Base-by-base conservation (phyloP, 345 rosid genomes). In the Eucalyptus rudis region DNA sequence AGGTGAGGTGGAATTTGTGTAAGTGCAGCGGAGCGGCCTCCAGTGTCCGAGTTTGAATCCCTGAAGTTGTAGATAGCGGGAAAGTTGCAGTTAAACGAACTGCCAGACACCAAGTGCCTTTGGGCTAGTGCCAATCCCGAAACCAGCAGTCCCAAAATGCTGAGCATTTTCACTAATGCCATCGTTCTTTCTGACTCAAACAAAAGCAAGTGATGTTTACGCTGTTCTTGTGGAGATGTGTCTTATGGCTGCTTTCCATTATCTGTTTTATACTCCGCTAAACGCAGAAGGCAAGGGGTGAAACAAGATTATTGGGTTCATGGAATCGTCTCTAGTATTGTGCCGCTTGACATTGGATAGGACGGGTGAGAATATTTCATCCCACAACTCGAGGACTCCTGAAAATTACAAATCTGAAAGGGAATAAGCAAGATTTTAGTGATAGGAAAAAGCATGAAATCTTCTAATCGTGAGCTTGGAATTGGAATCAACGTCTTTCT, bases 11-110 rank as follows among this genome's bases (percentile, higher is more conserved):
- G 91, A 49, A 94, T 71, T 31, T 76, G 58, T 90, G 85, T 27
- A 88, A 90, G 90, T 20, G 56, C 97, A 80, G 96, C 94, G 29
- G 86, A 89, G 22, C 92, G 92, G 49, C 92, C 93, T 17, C 97
- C 98, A 0, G 97, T 96, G 90, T 96, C 99, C 2, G 97, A 96
- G 88, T 96, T 96, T 2, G 99, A 95, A 88, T 96, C 98, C 62
- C 98, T 96, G n/a, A 96, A 96, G 91, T 94, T 94, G 93, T 87
- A 89, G 81, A 87, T 45, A 29, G 89, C 89, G 4, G 88, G 90
- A n/a, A 89, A 89, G 24, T 54, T 56, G 84, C 89, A 87, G 14
- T 10, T 40, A 13, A 84, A 22, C 4, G 66, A 47, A 49, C 44
- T 71, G 81, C 81, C 81, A 71, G 66, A 56, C n/a, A 9, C 88